Conservation (phyloP, 129 eudicot genomes). For the Flaveria brownii region DNA sequence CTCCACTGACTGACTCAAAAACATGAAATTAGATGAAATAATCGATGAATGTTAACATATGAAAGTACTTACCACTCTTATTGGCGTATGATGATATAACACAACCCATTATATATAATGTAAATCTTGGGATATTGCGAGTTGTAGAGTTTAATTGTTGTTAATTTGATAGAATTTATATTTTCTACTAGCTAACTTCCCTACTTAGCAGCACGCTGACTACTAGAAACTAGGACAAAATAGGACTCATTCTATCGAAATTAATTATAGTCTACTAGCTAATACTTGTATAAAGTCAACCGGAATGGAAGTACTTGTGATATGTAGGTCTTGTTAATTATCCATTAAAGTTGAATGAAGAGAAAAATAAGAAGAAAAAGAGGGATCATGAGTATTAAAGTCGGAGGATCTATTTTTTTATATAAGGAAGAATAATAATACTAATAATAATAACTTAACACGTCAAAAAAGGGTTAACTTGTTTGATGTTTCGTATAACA, state of each 20-base stretch:
- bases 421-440: too few species aligned
- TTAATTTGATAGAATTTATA: neutral
- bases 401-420: too few species aligned
- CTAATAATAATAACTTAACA: too few species aligned
- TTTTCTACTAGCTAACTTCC: neutral
- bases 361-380: neutral
- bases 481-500: too few species aligned
- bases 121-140: neutral
- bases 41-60: neutral
- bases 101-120: conserved; percentile 14
- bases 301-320: neutral
- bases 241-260: neutral
- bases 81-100: conserved; percentile 2
- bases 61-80: neutral
- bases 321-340: conserved; percentile 6
- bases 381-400: too few species aligned
- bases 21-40: neutral
- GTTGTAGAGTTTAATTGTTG: neutral
- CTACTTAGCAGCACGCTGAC: neutral
- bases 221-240: neutral
- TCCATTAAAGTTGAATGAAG: neutral
- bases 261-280: neutral
- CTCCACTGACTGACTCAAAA: too few species aligned
- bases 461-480: too few species aligned
- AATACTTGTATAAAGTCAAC: neutral